Conservation (phyloP, 306 rosid genomes). For the Quillaja saponaria region DNA sequence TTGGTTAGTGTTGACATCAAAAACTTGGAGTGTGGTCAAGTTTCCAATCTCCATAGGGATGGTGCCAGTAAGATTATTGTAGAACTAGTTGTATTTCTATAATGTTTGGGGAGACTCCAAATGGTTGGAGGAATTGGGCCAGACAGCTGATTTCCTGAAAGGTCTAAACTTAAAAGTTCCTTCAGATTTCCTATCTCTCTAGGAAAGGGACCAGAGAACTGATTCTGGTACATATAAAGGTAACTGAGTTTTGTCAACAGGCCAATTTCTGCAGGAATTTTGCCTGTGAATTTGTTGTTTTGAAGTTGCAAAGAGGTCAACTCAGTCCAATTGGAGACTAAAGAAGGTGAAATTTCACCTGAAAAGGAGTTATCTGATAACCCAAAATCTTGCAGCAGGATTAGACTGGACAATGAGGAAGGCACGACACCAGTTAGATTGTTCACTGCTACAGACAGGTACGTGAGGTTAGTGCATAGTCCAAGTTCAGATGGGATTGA, state of each 20-base stretch:
- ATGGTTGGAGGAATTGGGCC: constrained; percentile 49
- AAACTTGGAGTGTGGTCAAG: constrained; percentile 33
- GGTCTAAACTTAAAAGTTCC: constrained; percentile 37
- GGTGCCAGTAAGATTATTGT: constrained; percentile 49
- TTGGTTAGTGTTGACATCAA: constrained; percentile 49
- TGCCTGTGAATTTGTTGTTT: constrained; percentile 46
- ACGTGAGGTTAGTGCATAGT: constrained; percentile 49
- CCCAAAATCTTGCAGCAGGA: constrained; percentile 32
- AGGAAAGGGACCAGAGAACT: constrained; percentile 45
- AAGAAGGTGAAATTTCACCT: constrained; percentile 46
- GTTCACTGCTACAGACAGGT: constrained; percentile 45
- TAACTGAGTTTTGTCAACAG: constrained; percentile 28
- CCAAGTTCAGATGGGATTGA: constrained; percentile 62
- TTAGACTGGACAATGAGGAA: constrained; percentile 39
- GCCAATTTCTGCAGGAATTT: constrained; percentile 61
- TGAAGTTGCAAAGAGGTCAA: constrained; percentile 58
- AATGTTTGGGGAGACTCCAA: constrained; percentile 48
- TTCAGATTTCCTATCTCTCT: constrained; percentile 46
- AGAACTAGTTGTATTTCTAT: constrained; percentile 26
- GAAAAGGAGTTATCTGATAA: constrained; percentile 53
- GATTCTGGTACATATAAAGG: constrained; percentile 41
- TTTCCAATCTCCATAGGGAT: constrained; percentile 59
- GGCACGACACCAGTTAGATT: constrained; percentile 51
- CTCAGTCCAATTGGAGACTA: constrained; percentile 59
- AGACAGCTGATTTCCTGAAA: constrained; percentile 42